These are phyloP conservation scores for Baudoinia panamericana DNA, from an alignment of 495 filamentous ascomycete genomes.

Conservation along the genomic window DNA sequence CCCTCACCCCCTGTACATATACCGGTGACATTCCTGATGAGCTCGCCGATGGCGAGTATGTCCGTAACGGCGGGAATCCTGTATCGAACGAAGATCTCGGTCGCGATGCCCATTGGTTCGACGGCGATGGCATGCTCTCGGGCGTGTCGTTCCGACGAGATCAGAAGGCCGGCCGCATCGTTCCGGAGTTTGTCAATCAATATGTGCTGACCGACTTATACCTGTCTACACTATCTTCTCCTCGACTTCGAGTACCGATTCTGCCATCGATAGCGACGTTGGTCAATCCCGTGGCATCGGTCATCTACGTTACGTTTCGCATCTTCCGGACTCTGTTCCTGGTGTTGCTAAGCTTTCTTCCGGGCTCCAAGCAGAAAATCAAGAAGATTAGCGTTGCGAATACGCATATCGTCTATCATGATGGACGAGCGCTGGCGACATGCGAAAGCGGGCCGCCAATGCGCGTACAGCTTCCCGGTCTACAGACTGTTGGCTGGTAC, in stretches of 20 bases:
- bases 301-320: conserved; percentile 33
- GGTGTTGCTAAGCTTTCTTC: conserved; percentile 40
- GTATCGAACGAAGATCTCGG: conserved; percentile 43
- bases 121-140: conserved; percentile 58
- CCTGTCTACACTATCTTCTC: conserved; percentile 35
- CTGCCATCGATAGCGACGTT: conserved; percentile 49
- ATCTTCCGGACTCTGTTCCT: conserved; percentile 41
- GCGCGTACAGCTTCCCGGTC: conserved; percentile 42
- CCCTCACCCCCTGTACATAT: conserved; percentile 39
- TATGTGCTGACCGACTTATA: conserved; percentile 52
- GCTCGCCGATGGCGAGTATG: conserved; percentile 50
- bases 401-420: conserved; percentile 48
- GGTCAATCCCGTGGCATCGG: conserved; percentile 35
- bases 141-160: conserved; percentile 43
- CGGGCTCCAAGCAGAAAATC: conserved; percentile 40
- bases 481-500: conserved; percentile 56
- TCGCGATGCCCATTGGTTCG: conserved; percentile 53
- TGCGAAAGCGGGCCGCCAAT: conserved; percentile 58
- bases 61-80: conserved; percentile 57
- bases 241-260: conserved; percentile 37
- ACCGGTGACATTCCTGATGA: conserved; percentile 44
- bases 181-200: conserved; percentile 50
- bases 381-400: conserved; percentile 54
- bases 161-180: conserved; percentile 24
- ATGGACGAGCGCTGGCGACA: conserved; percentile 50